Evolutionary conservation across 768 basidiomycete species (phyloP), one percentile per base, ranked within the genome.

Genomic region (Suillus decipiens): DNA sequence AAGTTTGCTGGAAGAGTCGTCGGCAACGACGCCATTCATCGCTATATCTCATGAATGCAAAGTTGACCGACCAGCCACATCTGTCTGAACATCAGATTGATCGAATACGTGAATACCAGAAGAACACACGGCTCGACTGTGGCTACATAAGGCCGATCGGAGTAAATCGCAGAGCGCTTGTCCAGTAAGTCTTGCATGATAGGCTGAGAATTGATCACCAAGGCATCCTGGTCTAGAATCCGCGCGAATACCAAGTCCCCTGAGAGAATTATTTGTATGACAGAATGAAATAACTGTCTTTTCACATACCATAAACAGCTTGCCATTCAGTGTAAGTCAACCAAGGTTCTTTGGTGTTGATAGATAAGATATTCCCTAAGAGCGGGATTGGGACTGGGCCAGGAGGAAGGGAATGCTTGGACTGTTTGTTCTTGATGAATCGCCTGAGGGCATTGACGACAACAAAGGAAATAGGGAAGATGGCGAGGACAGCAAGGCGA

Each of bases 341-440:
- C 36, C 43, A 63, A 9, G 62, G 43, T 41, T 60, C 50, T n/a
- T 60, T 51, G 15, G 24, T n/a, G 37, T 61, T 14, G 5, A 61
- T 47, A 24, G 62, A 60, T 28, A 63, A n/a, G 14, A 53, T 1
- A 8, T 39, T 63, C 5, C 63, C 62, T 10, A 63, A 9, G 5
- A 85, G 59, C 12, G 82, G 82, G 19, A 76, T 70, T 8, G 78
- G 76, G 37, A 71, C 75, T 3, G 84, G 84, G 11, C 84, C 84
- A 56, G 84, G 84, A 17, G 83, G 83, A 39, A 75, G 48, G 68
- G 62, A 8, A 50, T 15, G 48, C 17, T 5, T 50, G 28, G 7
- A 17, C 15, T 31, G 28, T 50, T 8, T 31, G 15, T 50, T 31
- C 24, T 50, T 17, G 9, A 31, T 31, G 77, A 39, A 31, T 28